Conservation (phyloP, 805 yeast species). For the Pichia nakasei region DNA sequence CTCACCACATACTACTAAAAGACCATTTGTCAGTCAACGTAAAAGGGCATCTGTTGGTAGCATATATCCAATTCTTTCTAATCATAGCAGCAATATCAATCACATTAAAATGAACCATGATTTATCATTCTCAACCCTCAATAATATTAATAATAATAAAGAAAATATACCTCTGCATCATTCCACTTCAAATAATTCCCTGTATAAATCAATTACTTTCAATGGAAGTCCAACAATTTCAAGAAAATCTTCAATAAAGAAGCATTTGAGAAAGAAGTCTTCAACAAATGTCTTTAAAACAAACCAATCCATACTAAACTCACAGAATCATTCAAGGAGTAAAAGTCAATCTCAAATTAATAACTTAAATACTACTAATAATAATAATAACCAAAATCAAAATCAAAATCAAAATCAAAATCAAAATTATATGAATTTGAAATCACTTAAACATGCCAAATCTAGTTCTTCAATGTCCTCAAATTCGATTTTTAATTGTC, state of each 20-base stretch:
- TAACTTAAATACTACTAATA: too few relatives aligned
- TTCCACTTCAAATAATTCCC: neutral
- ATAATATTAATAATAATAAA: neutral
- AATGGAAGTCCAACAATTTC: constrained; percentile 3
- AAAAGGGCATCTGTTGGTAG: neutral
- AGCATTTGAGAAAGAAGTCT: constrained; percentile 7
- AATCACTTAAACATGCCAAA: constrained; percentile 1
- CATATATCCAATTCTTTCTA: too few relatives aligned
- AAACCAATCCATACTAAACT: constrained; percentile 1
- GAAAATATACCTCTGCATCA: constrained; percentile 3
- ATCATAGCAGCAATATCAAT: too few relatives aligned
- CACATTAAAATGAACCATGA: neutral
- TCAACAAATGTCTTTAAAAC: neutral
- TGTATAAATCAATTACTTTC: constrained; percentile 4
- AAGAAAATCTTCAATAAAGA: constrained; percentile 4
- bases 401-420: neutral
- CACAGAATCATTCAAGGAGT: constrained; percentile 4
- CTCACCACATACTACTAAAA: too few relatives aligned
- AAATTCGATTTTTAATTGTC: constrained; percentile 2
- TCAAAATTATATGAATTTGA: neutral
- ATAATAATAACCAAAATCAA: neutral
- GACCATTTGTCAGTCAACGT: neutral
- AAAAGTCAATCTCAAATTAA: neutral
- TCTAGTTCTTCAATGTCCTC: constrained; percentile 6
- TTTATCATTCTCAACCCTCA: neutral